Base-by-base conservation (phyloP, 306 rosid genomes). In the Inga leiocalycina region DNA sequence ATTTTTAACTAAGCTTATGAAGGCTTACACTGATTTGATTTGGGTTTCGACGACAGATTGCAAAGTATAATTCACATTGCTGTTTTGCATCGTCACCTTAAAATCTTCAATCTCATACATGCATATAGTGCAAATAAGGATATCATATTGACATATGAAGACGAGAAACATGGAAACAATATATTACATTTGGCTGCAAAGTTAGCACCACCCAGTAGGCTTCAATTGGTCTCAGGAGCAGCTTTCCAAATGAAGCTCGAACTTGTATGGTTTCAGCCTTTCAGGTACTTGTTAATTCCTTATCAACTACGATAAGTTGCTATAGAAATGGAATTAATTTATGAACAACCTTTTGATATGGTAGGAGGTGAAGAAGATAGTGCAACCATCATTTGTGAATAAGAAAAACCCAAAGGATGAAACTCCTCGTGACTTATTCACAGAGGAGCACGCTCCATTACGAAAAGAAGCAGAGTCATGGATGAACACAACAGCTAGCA, bases 321-420 rank as follows among this genome's bases (percentile, higher is more conserved):
- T 32, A 32, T 32, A 32, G 34, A 32, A 32, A 32, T 32, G 34
- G 3, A 32, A 32, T 54, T 54, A 19, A 6, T 54, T 17, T 54
- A 19, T 19, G 24, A 54, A 19, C 19, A 57, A 34, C 24, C 30
- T 17, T 14, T 32, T 74, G 17, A 67, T 3, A 3, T 62, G 27
- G 43, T 17, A 90, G 89, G 90, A 89, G 85, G 90, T 92, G 4
- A 72, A 82, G 73, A 88, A 81, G 76, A 83, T 89, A 34, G 81
- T 88, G 71, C 83, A 14, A 10, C 84, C 87, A 19, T 43, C 56
- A 1, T 41, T 1, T 3, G 54, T 57, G 71, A 86, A 54, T 35
- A 27, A 9, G 84, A 74, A 43, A 79, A 91, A 88, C 41, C 4
- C 2, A 0, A 1, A 83, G 2, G 61, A 9, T 0, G 2, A 66